Base-by-base conservation (phyloP, 257 asterid species). In the Nicotiana tabacum region DNA sequence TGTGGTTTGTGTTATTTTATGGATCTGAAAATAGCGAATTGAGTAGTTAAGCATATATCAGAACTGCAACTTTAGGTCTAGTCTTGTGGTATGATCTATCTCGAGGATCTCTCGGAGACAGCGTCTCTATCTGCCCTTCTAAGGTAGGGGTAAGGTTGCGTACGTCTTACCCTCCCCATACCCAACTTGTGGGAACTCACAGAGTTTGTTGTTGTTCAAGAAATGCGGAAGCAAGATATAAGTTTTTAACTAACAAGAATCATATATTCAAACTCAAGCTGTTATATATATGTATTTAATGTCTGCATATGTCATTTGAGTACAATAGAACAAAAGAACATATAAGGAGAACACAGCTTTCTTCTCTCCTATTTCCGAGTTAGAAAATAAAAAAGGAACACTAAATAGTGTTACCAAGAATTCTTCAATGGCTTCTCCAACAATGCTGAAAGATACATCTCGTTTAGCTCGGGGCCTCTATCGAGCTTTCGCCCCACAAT, bases 361-460 rank as follows among this genome's bases (percentile, higher is more conserved):
- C 27, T 6, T 7, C 27, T 57, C 24, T 76, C 62, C 6, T 62
- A 18, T 35, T n/a, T 9, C 53, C 30, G 11, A 70, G 43, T 68
- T 37, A 62, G 21, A 37, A 16, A 48, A 39, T 62, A 43, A 43
- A 55, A 18, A 35, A 58, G 21, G 32, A 18, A 68, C 21, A 61
- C 8, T 2, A 53, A 21, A 1, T 37, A 66, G 62, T 69, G 70
- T 89, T 90, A 89, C 93, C 93, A 90, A 83, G 93, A 93, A 85
- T 89, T 87, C 6, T 86, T 83, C 77, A 90, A 68, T 62, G 97
- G 95, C 82, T 92, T 92, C 88, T 92, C 90, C 83, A 93, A 82
- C 69, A 93, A 80, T 9, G 95, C 94, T 4, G 97, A 90, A 17
- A 92, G 90, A 48, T 93, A 93, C 89, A 93, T 88, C 90, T 92